Percentiles rank a stretch among this genome's conserved stretches.
Evolutionary conservation across 495 filamentous ascomycete genomes (phyloP).

Genomic region (Bacidia rubella): DNA sequence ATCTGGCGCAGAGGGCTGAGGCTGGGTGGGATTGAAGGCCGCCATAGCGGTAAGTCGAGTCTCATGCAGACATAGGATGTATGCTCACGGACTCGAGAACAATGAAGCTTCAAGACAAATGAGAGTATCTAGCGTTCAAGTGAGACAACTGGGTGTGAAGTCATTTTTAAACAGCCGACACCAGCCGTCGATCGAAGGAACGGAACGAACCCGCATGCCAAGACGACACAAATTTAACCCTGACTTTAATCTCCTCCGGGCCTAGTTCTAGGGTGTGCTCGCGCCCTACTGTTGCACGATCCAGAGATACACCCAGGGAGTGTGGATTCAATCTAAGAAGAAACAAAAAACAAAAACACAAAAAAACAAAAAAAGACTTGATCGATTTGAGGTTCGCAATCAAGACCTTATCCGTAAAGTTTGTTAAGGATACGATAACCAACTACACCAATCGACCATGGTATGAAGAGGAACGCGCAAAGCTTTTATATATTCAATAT

Average conservation of each 20-base stretch:
- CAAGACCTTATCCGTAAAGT: conserved; percentile 22
- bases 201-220: too few species aligned
- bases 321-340: not conserved
- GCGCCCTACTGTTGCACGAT: too few species aligned
- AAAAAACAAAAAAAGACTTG: conserved; percentile 11
- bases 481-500: too few species aligned
- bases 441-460: conserved; percentile 14
- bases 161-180: not conserved
- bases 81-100: not conserved
- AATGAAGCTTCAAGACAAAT: not conserved
- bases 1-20: not conserved
- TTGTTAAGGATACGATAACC: conserved; percentile 18
- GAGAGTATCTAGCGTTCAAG: not conserved
- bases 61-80: not conserved
- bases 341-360: conserved; percentile 3
- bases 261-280: too few species aligned
- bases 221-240: too few species aligned
- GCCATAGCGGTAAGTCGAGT: not conserved
- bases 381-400: conserved; percentile 19
- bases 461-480: too few species aligned
- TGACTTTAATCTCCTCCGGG: too few species aligned
- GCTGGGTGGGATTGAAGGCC: not conserved
- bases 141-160: too few species aligned
- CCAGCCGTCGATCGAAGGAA: too few species aligned
- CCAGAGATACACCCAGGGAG: conserved; percentile 3